Percentiles rank a stretch among this genome's conserved stretches.
Conservation (phyloP, 352 stramenopile genomes). For the Globisporangium viniferum region DNA sequence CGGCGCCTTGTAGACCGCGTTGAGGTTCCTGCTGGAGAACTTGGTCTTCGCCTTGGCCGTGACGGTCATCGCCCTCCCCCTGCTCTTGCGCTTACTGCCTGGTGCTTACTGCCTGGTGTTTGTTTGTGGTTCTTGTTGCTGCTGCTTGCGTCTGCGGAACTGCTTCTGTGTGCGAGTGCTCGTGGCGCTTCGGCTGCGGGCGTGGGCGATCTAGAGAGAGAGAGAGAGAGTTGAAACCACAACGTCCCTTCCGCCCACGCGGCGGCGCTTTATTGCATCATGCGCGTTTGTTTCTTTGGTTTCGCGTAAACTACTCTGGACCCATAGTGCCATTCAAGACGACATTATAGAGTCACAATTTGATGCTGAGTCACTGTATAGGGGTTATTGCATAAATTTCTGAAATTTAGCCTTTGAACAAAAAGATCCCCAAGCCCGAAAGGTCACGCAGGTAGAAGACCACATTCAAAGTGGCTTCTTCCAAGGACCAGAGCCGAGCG, state of each 20-base stretch:
- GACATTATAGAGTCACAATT: background rate
- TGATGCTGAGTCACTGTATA: background rate
- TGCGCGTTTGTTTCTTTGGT: slow-evolving; percentile 6
- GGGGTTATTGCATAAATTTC: background rate
- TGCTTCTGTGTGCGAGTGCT: background rate
- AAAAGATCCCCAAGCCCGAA: slow-evolving; percentile 4
- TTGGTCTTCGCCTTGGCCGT: slow-evolving; percentile 51
- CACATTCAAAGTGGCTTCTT: background rate
- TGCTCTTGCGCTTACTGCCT: background rate
- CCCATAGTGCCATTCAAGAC: background rate
- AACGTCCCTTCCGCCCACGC: slow-evolving; percentile 7
- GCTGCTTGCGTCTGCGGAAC: slow-evolving; percentile 1
- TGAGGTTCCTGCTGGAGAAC: slow-evolving; percentile 79
- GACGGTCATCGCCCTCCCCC: slow-evolving; percentile 35
- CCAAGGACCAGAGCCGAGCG: background rate
- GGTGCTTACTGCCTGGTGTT: no score
- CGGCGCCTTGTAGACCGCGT: slow-evolving; percentile 61
- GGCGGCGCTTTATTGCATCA: background rate
- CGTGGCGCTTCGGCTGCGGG: background rate
- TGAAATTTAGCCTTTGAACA: background rate
- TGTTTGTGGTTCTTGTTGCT: background rate
- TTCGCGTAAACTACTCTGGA: slow-evolving; percentile 4
- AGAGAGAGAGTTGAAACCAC: background rate
- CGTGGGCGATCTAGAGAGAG: background rate
- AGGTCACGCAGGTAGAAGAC: background rate